These are phyloP conservation scores for Schwanniomyces occidentalis DNA, from an alignment of 805 yeast species.

Conservation along the genomic window DNA sequence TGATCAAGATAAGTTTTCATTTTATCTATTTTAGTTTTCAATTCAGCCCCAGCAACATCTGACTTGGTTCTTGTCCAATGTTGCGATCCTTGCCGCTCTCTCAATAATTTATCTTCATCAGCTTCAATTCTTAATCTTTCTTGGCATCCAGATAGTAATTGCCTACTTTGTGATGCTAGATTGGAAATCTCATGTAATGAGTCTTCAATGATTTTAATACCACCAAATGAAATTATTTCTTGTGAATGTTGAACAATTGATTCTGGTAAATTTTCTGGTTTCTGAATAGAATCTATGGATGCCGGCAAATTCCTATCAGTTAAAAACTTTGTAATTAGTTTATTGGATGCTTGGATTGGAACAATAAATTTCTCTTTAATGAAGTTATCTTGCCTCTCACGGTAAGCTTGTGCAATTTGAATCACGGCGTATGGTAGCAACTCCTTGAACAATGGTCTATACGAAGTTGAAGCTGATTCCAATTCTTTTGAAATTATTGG, in stretches of 20 bases:
- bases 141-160: slow-evolving; percentile 46
- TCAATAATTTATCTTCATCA: slow-evolving; percentile 54
- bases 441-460: slow-evolving; percentile 47
- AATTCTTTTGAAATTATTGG: slow-evolving; percentile 26
- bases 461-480: slow-evolving; percentile 19
- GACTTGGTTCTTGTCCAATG: slow-evolving; percentile 58
- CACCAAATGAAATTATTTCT: slow-evolving; percentile 55
- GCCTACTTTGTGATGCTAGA: slow-evolving; percentile 40
- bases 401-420: slow-evolving; percentile 65
- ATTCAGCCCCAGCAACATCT: slow-evolving; percentile 39
- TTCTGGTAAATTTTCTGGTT: slow-evolving; percentile 58
- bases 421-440: slow-evolving; percentile 67
- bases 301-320: slow-evolving; percentile 58
- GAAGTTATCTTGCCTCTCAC: slow-evolving; percentile 61
- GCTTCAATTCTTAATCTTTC: slow-evolving; percentile 50
- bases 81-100: slow-evolving; percentile 50
- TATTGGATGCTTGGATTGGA: slow-evolving; percentile 52
- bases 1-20: slow-evolving; percentile 51
- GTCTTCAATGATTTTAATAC: slow-evolving; percentile 41
- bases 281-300: slow-evolving; percentile 58
- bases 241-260: slow-evolving; percentile 56
- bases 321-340: slow-evolving; percentile 43
- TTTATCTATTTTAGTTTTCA: slow-evolving; percentile 41
- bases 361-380: slow-evolving; percentile 43
- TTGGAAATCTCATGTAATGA: slow-evolving; percentile 47